Evolutionary conservation across 2,329 filamentous ascomycete species (phyloP).

Genomic region (Cladosporium austrohemisphaericum): DNA sequence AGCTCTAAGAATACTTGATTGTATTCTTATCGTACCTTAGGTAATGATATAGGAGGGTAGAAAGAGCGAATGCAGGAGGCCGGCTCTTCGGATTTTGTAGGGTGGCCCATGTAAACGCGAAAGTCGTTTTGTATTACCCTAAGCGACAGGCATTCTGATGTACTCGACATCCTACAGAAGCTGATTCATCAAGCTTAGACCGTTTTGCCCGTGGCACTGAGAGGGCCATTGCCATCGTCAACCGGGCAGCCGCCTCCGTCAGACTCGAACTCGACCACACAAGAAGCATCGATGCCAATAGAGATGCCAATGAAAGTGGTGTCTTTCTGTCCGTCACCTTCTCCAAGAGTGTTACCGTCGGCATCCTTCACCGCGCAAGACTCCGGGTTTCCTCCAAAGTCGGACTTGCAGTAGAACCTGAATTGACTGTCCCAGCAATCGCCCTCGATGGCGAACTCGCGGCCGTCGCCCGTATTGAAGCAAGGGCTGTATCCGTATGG

Average conservation of each 20-base stretch:
- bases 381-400: not conserved
- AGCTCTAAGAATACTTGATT: too few species aligned
- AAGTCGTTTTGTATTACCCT: too few species aligned
- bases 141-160: too few species aligned
- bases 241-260: not conserved
- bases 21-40: too few species aligned
- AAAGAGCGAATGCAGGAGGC: too few species aligned
- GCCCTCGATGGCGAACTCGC: not conserved
- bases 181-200: not conserved
- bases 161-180: too few species aligned
- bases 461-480: not conserved
- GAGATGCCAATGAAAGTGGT: not conserved
- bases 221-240: not conserved
- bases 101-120: too few species aligned
- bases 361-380: not conserved
- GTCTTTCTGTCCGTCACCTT: not conserved
- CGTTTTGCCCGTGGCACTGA: not conserved
- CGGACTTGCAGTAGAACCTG: not conserved
- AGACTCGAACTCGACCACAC: slow-evolving; percentile 1
- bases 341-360: not conserved
- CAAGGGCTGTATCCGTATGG: not conserved
- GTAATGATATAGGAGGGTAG: too few species aligned
- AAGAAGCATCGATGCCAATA: not conserved
- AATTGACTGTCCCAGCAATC: slow-evolving; percentile 1
- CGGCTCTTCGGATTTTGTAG: too few species aligned